Conservation (phyloP, 345 rosid species). For the Acer negundo region DNA sequence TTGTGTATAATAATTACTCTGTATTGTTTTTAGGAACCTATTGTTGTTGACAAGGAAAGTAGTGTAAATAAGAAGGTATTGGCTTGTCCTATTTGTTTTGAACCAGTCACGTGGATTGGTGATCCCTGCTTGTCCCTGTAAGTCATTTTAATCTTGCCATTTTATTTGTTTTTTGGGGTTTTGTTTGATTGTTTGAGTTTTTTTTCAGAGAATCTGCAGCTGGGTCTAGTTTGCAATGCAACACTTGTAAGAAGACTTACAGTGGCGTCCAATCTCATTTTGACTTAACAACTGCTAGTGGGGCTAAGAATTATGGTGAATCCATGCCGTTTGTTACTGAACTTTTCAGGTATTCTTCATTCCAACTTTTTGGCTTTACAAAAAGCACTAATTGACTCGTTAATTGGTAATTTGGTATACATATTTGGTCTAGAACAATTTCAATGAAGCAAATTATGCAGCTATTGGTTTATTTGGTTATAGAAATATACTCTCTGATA, state of each 20-base stretch:
- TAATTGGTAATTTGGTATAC: neutral
- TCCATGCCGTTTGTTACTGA: constrained; percentile 60
- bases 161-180: neutral
- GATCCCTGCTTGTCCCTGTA: constrained; percentile 37
- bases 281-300: constrained; percentile 64
- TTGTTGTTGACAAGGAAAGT: constrained; percentile 36
- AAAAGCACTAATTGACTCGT: neutral
- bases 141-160: neutral
- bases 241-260: constrained; percentile 65
- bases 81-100: constrained; percentile 87
- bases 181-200: constrained; percentile 18
- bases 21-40: constrained; percentile 30
- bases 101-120: constrained; percentile 38
- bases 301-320: constrained; percentile 49
- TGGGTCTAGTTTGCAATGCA: constrained; percentile 54
- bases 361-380: neutral
- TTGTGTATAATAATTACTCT: neutral
- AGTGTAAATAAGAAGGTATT: constrained; percentile 32
- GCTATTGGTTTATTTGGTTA: neutral
- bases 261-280: constrained; percentile 62
- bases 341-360: constrained; percentile 45
- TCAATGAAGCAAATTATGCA: neutral
- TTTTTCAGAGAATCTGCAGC: constrained; percentile 44
- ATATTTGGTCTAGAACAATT: neutral
- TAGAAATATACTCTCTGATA: neutral